Base-by-base conservation (phyloP, 129 eudicot species). In the Smallanthus sonchifolius region DNA sequence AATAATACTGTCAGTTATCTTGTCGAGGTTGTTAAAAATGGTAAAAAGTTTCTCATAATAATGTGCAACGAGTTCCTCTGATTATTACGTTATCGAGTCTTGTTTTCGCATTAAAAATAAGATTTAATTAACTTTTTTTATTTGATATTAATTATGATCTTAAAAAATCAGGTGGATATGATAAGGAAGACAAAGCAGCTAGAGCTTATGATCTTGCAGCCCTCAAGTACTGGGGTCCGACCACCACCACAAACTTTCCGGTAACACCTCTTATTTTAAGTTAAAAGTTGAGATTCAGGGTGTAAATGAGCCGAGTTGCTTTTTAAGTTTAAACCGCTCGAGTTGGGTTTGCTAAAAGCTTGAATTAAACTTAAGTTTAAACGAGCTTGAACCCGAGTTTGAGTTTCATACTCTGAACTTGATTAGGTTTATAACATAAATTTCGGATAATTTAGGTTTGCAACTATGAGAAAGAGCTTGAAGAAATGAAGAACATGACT, bases 191-290 rank as follows among this genome's bases (percentile, higher is more conserved):
- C 17, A 89, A 89, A 78, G 97, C 97, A 56, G 97, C 97, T 55
- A 72, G 86, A 61, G 97, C 97, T 79, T 91, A 91, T 73, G 97
- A 91, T 86, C 91, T 91, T 74, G 96, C 97, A 15, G 97, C 97
- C 43, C 92, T 91, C 61, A 91, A 91, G 83, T 91, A 91, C 73
- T 91, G 97, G 97, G 96, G 97, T 71, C 87, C 88, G 61, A 86
- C 91, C 47, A 91, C 97, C 69, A 88, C 97, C 16, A 91, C 97
- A 0, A 91, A 91, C 63, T 86, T 92, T 77, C 89, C 96, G 77
- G 97, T 91, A 79, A 1, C 69, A 49, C 39, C 0, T 34, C n/a
- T 10, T 15, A 9, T 2, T 62, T 10, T 0, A 51, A 38, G 7
- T 13, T 24, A 40, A 36, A 28, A 16, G 37, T 43, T 49, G 1